A percentile compares a stretch with the other conserved stretches of the same genome.
phyloP scores from a whole-genome alignment of 768 basidiomycete species.

The Tephrocybe sp. region DNA sequence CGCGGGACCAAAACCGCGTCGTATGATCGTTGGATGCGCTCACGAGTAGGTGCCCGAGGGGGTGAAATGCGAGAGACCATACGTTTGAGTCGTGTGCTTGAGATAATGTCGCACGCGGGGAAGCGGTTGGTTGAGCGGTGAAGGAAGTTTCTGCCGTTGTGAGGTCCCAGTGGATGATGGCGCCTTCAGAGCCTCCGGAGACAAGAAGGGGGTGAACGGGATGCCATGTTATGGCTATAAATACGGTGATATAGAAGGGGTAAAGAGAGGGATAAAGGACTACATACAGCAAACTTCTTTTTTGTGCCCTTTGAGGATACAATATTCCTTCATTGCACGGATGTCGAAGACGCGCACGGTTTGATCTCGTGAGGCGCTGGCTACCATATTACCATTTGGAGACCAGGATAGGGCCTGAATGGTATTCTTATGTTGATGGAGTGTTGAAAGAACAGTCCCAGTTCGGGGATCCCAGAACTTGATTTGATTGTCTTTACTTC shows the following conservation, averaged over 20 bases:
- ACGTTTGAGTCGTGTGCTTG: conserved; percentile 98
- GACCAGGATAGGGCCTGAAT: conserved; percentile 93
- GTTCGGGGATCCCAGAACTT: conserved; percentile 99
- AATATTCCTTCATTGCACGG: conserved; percentile 94
- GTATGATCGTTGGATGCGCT: conserved; percentile 98
- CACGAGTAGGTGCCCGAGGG: conserved; percentile 91
- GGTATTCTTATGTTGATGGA: conserved; percentile 96
- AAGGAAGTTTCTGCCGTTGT: conserved; percentile 55
- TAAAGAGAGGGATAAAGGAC: background rate
- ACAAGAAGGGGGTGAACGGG: conserved; percentile 90
- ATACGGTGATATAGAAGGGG: background rate
- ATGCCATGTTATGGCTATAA: conserved; percentile 89
- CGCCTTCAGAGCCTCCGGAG: conserved; percentile 92
- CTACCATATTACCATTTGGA: conserved; percentile 90
- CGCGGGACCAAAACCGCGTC: conserved; percentile 97
- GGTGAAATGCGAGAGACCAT: conserved; percentile 94
- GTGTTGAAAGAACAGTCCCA: conserved; percentile 83
- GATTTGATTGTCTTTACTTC: conserved; percentile 96
- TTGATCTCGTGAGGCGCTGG: conserved; percentile 93
- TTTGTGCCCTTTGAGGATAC: conserved; percentile 91
- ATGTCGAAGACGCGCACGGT: conserved; percentile 96
- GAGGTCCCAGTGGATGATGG: conserved; percentile 93
- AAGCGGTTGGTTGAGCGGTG: conserved; percentile 39
- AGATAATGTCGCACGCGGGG: conserved; percentile 81
- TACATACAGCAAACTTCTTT: conserved; percentile 95